phyloP scores from a whole-genome alignment of 2,329 filamentous ascomycete genomes.

The Pseudonectria foliicola region DNA sequence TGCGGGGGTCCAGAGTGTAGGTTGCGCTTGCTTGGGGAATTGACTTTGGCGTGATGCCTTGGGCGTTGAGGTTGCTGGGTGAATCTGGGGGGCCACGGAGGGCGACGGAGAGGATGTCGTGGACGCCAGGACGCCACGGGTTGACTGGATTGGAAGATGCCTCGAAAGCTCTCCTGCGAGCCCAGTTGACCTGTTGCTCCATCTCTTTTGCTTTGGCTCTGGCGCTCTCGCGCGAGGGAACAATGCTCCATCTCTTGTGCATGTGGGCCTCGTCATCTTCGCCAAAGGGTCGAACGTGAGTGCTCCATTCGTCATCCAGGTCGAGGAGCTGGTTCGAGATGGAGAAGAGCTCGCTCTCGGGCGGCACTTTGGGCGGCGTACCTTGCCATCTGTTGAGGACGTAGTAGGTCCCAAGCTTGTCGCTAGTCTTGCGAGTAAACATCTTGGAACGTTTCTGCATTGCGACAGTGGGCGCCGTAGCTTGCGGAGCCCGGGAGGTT shows the following conservation, averaged over 20 bases:
- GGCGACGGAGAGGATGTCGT: slow-evolving; percentile 37
- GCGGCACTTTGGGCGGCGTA: slow-evolving; percentile 5
- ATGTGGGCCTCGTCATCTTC: slow-evolving; percentile 28
- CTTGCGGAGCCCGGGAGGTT: slow-evolving; percentile 2
- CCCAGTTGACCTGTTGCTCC: slow-evolving; percentile 20
- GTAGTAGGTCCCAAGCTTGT: slow-evolving; percentile 22
- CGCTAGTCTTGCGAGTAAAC: slow-evolving; percentile 17
- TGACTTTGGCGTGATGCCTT: slow-evolving; percentile 6
- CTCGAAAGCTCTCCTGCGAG: slow-evolving; percentile 19
- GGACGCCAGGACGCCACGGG: slow-evolving; percentile 33
- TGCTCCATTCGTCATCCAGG: slow-evolving; percentile 42
- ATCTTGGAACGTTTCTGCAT: slow-evolving; percentile 12
- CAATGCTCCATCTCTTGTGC: slow-evolving; percentile 22
- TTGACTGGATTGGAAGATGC: slow-evolving; percentile 17
- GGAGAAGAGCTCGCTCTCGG: slow-evolving; percentile 28
- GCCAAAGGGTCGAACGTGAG: slow-evolving; percentile 35
- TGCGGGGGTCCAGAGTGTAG: slow-evolving; percentile 3
- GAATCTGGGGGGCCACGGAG: slow-evolving; percentile 21
- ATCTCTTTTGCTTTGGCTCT: slow-evolving; percentile 23
- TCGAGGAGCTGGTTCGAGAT: slow-evolving; percentile 41
- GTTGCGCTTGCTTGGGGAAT: slow-evolving; percentile 3
- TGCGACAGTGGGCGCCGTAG: neutral
- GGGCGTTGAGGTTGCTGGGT: slow-evolving; percentile 8
- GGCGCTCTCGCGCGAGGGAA: slow-evolving; percentile 17
- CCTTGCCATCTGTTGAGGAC: slow-evolving; percentile 13